Base-by-base conservation (phyloP, 2,329 filamentous ascomycete species). In the Fulvia fulva region DNA sequence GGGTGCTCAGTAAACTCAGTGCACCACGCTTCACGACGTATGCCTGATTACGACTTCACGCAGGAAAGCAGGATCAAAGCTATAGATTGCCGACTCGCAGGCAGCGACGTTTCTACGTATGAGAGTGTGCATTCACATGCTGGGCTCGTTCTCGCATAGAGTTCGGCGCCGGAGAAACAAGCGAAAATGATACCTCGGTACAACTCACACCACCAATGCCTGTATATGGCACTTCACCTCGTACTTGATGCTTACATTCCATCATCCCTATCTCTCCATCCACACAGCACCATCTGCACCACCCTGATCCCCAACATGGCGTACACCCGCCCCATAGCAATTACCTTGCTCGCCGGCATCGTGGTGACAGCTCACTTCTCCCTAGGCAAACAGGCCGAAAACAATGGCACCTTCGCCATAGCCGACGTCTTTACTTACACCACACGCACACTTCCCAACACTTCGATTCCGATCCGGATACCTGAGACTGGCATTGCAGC, bases 1-100 rank as follows among this genome's bases (percentile, higher is more conserved):
- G 61, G 76, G 63, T 14, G 57, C 54, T 23, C 59, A 66, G 51
- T 63, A 60, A 52, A 8, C 14, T 41, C 37, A 16, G 14, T 16
- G 6, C 6, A 41, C 16, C 34, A 14, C 34, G 6, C 16, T 41
- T 41, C 14, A 16, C 34, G 34, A 41, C 16, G 14, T 16, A 41
- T 41, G 14, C 34, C 34, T 41, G 34, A 41, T 41, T 16, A 41
- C 7, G 34, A 41, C 34, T 41, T 41, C n/a, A 41, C 34, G 14
- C 16, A 12, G 34, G 34, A n/a, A 16, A 14, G 34, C 1, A 41
- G n/a, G 2, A 41, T 41, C 34, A 16, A 41, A 41, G 34, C 34
- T 41, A 16, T 41, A 16, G n/a, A 16, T 14, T n/a, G 6, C 34
- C 16, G 34, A 41, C 5, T 41, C 34, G 14, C n/a, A 16, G 23